These are phyloP conservation scores for Zygoascus bituminiphila DNA, from an alignment of 805 yeast genomes.

Conservation along the genomic window DNA sequence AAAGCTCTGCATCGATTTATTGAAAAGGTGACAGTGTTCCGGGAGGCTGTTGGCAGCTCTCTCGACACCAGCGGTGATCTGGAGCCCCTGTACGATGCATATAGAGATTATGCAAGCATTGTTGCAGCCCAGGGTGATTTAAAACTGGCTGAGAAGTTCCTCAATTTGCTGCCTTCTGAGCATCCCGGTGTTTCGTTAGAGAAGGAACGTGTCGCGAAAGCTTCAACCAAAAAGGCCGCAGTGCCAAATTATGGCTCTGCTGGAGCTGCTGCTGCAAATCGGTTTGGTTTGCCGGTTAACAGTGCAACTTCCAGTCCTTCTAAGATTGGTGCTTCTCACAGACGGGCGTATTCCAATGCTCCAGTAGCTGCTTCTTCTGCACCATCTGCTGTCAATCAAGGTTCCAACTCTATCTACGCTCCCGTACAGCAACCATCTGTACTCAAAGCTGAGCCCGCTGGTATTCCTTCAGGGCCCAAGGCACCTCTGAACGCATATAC, in stretches of 20 bases:
- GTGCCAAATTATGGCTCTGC: constrained; percentile 8
- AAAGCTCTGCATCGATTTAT: constrained; percentile 73
- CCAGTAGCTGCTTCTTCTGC: constrained; percentile 6
- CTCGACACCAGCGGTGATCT: constrained; percentile 33
- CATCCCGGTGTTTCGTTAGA: constrained; percentile 61
- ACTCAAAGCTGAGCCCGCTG: constrained; percentile 7
- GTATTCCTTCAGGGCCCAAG: constrained; percentile 4
- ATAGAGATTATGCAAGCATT: constrained; percentile 73
- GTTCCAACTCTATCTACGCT: constrained; percentile 17
- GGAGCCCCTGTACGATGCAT: constrained; percentile 47
- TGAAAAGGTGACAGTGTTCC: constrained; percentile 73
- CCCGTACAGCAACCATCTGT: constrained; percentile 11
- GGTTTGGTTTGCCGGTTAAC: not conserved
- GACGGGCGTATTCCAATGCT: constrained; percentile 1
- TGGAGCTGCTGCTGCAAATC: constrained; percentile 4
- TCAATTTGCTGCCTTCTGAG: constrained; percentile 63
- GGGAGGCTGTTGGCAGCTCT: constrained; percentile 35
- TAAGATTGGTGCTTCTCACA: not conserved
- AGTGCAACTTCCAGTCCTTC: not conserved
- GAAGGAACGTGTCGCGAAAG: constrained; percentile 69
- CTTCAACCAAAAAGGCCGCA: constrained; percentile 36
- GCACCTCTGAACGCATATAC: not conserved
- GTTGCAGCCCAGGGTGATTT: constrained; percentile 78
- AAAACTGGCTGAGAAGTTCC: constrained; percentile 65
- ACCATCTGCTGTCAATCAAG: too few species aligned